These are phyloP conservation scores for Starmerella kuoi DNA, from an alignment of 805 yeast genomes.

Conservation along the genomic window DNA sequence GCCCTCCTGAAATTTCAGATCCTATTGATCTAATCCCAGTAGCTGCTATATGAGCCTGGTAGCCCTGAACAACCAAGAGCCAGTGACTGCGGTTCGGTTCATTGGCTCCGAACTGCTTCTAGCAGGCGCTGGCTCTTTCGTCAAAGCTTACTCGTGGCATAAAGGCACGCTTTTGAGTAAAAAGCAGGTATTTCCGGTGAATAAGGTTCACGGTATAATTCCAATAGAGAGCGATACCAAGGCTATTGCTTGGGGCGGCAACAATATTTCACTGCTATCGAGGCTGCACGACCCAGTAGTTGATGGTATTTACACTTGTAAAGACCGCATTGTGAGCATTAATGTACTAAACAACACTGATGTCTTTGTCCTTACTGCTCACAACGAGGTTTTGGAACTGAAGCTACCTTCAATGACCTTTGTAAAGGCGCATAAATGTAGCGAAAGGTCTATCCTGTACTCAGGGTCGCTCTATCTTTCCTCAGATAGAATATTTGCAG, in stretches of 20 bases:
- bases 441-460: slow-evolving; percentile 72
- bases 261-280: slow-evolving; percentile 1
- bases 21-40: too few relatives aligned
- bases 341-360: slow-evolving; percentile 35
- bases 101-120: slow-evolving; percentile 31
- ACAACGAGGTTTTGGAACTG: slow-evolving; percentile 47
- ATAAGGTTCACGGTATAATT: slow-evolving; percentile 70
- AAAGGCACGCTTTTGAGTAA: slow-evolving; percentile 31
- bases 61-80: slow-evolving; percentile 32
- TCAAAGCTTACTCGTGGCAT: slow-evolving; percentile 42
- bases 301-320: slow-evolving; percentile 16
- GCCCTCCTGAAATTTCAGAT: too few relatives aligned
- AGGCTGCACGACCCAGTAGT: neutral
- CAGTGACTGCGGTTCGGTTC: slow-evolving; percentile 53
- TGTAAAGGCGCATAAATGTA: slow-evolving; percentile 34
- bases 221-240: neutral
- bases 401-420: slow-evolving; percentile 26
- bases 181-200: slow-evolving; percentile 45
- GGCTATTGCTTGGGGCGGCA: slow-evolving; percentile 9
- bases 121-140: slow-evolving; percentile 61
- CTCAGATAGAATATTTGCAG: slow-evolving; percentile 39
- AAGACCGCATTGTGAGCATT: slow-evolving; percentile 71
- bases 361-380: slow-evolving; percentile 56
- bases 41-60: neutral
- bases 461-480: slow-evolving; percentile 59